phyloP scores from a whole-genome alignment of 306 rosid species.

The Trifolium subterraneum region DNA sequence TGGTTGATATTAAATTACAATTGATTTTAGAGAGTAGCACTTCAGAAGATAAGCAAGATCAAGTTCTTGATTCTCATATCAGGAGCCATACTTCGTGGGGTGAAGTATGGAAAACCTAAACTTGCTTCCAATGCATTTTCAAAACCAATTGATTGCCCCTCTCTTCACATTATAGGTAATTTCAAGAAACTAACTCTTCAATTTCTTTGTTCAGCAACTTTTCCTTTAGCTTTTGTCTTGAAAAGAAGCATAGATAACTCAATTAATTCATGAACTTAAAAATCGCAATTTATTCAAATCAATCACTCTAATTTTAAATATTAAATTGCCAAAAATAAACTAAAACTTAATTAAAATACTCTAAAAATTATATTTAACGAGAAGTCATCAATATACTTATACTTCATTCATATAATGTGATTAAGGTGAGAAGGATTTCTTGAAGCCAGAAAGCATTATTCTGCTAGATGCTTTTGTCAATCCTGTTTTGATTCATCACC shows the following conservation, averaged over 20 bases:
- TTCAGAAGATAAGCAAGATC: conserved; percentile 52
- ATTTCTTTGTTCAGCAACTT: background rate
- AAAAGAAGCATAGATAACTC: too few relatives aligned
- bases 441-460: conserved; percentile 51
- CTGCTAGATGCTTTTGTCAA: conserved; percentile 48
- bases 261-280: too few relatives aligned
- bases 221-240: background rate
- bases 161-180: conserved; percentile 62
- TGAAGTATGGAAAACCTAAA: conserved; percentile 53
- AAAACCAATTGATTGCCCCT: conserved; percentile 44
- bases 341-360: too few relatives aligned
- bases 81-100: conserved; percentile 55
- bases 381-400: background rate
- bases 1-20: background rate
- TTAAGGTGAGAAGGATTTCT: conserved; percentile 57
- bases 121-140: conserved; percentile 59
- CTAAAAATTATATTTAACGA: too few relatives aligned
- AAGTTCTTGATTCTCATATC: conserved; percentile 52
- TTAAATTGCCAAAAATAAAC: too few relatives aligned
- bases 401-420: conserved; percentile 21
- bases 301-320: too few relatives aligned
- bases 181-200: background rate
- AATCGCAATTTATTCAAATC: too few relatives aligned
- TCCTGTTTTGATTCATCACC: conserved; percentile 59
- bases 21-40: conserved; percentile 52